Evolutionary conservation across 116 monocot genomes (phyloP).

Genomic region (Trichopus zeylanicus): DNA sequence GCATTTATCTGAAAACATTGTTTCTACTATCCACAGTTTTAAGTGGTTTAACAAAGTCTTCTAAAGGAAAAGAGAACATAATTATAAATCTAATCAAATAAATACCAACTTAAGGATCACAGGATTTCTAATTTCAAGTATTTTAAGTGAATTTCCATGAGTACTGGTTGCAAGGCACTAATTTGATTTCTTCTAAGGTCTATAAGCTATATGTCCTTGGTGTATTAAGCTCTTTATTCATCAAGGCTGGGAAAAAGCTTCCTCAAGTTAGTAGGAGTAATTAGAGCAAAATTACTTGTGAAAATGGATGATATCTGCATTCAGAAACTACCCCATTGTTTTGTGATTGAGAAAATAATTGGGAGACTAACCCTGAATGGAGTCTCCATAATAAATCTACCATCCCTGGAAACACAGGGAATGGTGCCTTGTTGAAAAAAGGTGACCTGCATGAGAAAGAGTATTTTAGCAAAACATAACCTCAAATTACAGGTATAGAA

Average conservation of each 20-base stretch:
- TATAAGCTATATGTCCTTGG: neutral
- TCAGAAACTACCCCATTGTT: neutral
- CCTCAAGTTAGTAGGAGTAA: neutral
- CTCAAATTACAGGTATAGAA: neutral
- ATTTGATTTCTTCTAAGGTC: too few relatives aligned
- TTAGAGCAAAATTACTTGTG: neutral
- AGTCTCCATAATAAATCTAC: constrained; percentile 93
- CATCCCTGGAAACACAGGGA: constrained; percentile 89
- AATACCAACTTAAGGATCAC: too few relatives aligned
- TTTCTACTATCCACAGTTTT: too few relatives aligned
- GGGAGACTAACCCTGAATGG: constrained; percentile 54
- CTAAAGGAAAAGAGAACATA: too few relatives aligned
- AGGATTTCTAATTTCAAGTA: too few relatives aligned
- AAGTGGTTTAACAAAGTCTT: too few relatives aligned
- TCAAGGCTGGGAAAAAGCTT: neutral
- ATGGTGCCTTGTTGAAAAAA: constrained; percentile 99
- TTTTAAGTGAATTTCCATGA: too few relatives aligned
- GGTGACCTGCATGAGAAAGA: constrained; percentile 49
- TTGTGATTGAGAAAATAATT: neutral
- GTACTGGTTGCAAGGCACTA: too few relatives aligned
- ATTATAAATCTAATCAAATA: too few relatives aligned
- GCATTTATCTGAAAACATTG: too few relatives aligned
- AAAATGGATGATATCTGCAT: neutral
- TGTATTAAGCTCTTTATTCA: neutral
- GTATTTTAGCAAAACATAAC: constrained; percentile 4